A percentile compares a stretch with the other conserved stretches of the same genome.
phyloP scores from a whole-genome alignment of 768 basidiomycete genomes.

The Tylopilus plumbeoviolaceoides region DNA sequence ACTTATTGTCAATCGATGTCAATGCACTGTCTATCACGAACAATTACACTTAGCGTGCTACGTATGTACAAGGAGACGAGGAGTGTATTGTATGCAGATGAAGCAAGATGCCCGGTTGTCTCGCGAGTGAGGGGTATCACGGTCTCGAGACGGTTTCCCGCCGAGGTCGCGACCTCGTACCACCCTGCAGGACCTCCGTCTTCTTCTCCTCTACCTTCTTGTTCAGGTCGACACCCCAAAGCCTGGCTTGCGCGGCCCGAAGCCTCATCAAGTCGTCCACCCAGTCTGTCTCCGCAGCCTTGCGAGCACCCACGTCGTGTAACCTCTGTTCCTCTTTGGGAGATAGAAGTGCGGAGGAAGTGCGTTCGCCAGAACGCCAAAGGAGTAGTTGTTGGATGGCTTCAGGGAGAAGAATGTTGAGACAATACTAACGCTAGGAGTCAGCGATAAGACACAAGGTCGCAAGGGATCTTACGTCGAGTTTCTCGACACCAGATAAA shows the following conservation, averaged over 20 bases:
- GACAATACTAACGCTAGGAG: slow-evolving; percentile 51
- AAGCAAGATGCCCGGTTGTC: slow-evolving; percentile 3
- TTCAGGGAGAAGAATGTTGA: slow-evolving; percentile 69
- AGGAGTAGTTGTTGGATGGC: slow-evolving; percentile 68
- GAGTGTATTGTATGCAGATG: slow-evolving; percentile 7
- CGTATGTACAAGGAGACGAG: not conserved
- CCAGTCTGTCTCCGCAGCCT: slow-evolving; percentile 61
- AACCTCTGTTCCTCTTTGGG: slow-evolving; percentile 52
- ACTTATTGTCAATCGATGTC: not conserved
- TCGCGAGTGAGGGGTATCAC: slow-evolving; percentile 1
- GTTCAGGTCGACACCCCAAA: slow-evolving; percentile 32
- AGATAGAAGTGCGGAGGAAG: slow-evolving; percentile 44
- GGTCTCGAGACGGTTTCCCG: slow-evolving; percentile 18
- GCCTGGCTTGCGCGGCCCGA: slow-evolving; percentile 35
- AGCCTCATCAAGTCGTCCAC: slow-evolving; percentile 55
- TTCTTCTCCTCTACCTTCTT: slow-evolving; percentile 27
- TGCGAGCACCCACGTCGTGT: slow-evolving; percentile 43
- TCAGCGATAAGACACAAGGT: not conserved
- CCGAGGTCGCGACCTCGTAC: slow-evolving; percentile 30
- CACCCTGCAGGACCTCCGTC: slow-evolving; percentile 15
- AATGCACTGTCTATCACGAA: not conserved
- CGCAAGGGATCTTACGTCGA: slow-evolving; percentile 39
- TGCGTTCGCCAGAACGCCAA: slow-evolving; percentile 64
- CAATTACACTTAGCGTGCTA: slow-evolving; percentile 1
- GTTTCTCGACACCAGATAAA: slow-evolving; percentile 44